Base-by-base conservation (phyloP, 225 moss, liverwort and hornwort genomes). In the Polytrichum formosum region DNA sequence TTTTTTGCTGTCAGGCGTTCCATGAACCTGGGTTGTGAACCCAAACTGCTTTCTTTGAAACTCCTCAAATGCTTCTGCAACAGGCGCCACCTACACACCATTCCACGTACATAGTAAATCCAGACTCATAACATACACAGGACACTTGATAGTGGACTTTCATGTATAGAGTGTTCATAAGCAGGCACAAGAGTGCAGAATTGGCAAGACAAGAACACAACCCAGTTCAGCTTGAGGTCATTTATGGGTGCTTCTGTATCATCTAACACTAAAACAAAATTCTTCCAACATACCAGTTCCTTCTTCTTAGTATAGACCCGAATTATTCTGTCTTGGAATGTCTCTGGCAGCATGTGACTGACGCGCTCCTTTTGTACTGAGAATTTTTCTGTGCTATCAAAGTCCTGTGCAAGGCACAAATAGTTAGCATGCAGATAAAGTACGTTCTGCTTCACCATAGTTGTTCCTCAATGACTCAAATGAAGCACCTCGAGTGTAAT, bases 241-340 rank as follows among this genome's bases (percentile, higher is more conserved):
- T 26, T 31, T 31, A 31, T 7, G 31, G 31, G 31, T 31, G 31
- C 31, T 31, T 31, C 31, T 31, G 31, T 31, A 31, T 31, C 31
- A 31, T 31, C 7, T 7, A 31, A 31, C 31, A 6, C 7, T 31
- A 1, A 6, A 31, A 7, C 1, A 2, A 31, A 31, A 6, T 1
- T 7, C 7, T 31, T 31, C 31, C 31, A 16, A 46, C 46, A 37
- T 86, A 95, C 95, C 83, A 90, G 89, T 73, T 95, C 92, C 63
- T 92, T 91, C 66, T 91, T 95, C 82, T 92, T 95, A 1, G 95
- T 82, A 67, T 91, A 95, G 53, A 95, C 95, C 53, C 95, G 89
- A 67, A 95, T 93, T 54, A 95, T 90, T 69, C 86, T 83, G 81
- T 95, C 95, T 58, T 81, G 89, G 63, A 91, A 95, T 67, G 18